Evolutionary conservation across 768 basidiomycete genomes (phyloP).

Genomic region (Daedalea quercina): DNA sequence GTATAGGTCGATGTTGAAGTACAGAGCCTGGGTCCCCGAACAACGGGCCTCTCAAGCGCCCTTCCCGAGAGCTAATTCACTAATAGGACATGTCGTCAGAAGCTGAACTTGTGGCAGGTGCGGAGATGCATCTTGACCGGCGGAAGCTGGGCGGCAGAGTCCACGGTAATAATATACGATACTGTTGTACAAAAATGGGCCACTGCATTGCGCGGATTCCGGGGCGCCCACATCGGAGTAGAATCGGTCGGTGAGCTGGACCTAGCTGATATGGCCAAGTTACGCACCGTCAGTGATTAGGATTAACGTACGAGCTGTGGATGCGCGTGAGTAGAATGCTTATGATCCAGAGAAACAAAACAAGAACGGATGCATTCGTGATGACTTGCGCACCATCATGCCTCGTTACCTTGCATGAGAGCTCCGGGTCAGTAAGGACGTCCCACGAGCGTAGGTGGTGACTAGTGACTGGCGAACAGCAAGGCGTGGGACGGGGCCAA

Average conservation of each 20-base stretch:
- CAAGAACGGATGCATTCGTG: too few species aligned
- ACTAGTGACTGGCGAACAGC: background rate
- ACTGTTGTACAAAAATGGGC: too few species aligned
- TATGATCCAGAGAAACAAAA: too few species aligned
- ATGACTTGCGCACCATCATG: background rate
- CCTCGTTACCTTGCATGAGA: background rate
- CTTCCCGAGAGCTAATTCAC: background rate
- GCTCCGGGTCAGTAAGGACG: background rate
- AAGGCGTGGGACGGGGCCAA: background rate
- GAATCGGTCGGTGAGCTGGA: too few species aligned
- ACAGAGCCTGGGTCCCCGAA: background rate
- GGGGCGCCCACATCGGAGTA: too few species aligned
- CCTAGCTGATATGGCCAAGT: too few species aligned
- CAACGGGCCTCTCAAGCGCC: background rate
- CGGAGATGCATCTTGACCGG: background rate
- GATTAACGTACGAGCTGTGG: too few species aligned
- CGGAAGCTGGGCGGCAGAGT: background rate
- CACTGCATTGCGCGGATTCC: too few species aligned
- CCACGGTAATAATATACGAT: too few species aligned
- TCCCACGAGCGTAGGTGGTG: background rate
- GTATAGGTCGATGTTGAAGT: background rate
- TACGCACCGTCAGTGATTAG: too few species aligned
- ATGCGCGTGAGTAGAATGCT: too few species aligned
- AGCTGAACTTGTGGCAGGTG: background rate
- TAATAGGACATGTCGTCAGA: background rate